A percentile compares a stretch with the other conserved stretches of the same genome.
Conservation (phyloP, 1,284 basidiomycete genomes). For the Ustilago cynodontis region DNA sequence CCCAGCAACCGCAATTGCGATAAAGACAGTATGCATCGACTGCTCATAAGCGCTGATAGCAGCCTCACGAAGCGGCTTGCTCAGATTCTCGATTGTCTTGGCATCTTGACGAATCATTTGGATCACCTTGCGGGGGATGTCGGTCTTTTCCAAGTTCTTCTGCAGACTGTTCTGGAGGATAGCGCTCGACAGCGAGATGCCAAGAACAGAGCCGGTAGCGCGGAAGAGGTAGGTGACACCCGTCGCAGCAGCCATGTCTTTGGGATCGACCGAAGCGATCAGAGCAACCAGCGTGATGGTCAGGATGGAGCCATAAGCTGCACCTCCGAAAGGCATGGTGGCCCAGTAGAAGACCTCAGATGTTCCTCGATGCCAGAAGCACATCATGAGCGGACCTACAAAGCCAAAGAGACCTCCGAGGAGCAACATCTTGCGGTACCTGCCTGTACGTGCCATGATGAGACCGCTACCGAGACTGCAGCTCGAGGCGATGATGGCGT, state of each 20-base stretch:
- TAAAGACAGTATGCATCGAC: slow-evolving; percentile 70
- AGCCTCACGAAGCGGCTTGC: slow-evolving; percentile 50
- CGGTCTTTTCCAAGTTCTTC: slow-evolving; percentile 55
- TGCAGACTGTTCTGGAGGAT: slow-evolving; percentile 70
- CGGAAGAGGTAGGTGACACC: slow-evolving; percentile 71
- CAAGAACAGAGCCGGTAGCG: slow-evolving; percentile 70
- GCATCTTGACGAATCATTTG: slow-evolving; percentile 68
- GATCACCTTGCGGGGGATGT: slow-evolving; percentile 66
- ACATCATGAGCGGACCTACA: slow-evolving; percentile 70
- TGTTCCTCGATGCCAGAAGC: slow-evolving; percentile 69
- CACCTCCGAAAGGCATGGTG: slow-evolving; percentile 67
- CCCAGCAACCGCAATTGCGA: slow-evolving; percentile 67
- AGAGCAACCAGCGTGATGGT: slow-evolving; percentile 70
- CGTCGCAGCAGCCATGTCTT: slow-evolving; percentile 69
- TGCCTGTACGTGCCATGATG: slow-evolving; percentile 70
- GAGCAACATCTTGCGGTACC: slow-evolving; percentile 69
- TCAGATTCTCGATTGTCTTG: slow-evolving; percentile 60
- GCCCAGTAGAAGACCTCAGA: slow-evolving; percentile 68
- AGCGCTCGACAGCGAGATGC: slow-evolving; percentile 70
- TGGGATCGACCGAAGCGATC: slow-evolving; percentile 69
- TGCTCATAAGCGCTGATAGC: slow-evolving; percentile 69
- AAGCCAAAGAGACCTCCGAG: slow-evolving; percentile 64
- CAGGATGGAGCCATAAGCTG: slow-evolving; percentile 68
- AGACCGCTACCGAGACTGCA: slow-evolving; percentile 70
- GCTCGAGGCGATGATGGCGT: slow-evolving; percentile 69